These are phyloP conservation scores for Trypanosoma avium DNA, from an alignment of 208 protist genomes.

Conservation along the genomic window DNA sequence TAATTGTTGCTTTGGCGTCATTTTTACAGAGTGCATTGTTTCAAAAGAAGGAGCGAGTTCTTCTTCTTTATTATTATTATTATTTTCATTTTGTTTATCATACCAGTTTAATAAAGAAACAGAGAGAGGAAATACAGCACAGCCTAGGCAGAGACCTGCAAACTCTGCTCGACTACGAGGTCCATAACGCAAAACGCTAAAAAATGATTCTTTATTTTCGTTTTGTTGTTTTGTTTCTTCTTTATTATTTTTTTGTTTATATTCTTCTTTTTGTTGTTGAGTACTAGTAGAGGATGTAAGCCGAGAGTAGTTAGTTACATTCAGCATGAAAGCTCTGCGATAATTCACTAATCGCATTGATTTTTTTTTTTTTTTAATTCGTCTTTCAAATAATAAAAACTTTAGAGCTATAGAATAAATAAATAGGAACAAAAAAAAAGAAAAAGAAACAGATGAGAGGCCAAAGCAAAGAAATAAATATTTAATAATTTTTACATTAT, in stretches of 20 bases:
- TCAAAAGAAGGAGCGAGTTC: slow-evolving; percentile 53
- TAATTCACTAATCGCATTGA: slow-evolving; percentile 7
- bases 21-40: slow-evolving; percentile 36
- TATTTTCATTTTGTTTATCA: slow-evolving; percentile 38
- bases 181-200: slow-evolving; percentile 19
- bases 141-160: slow-evolving; percentile 50
- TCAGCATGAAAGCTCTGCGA: background rate
- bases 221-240: background rate
- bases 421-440: background rate
- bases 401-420: background rate
- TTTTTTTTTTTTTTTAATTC: background rate
- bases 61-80: background rate
- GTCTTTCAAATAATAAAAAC: slow-evolving; percentile 4
- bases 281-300: background rate
- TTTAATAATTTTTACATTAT: slow-evolving; percentile 7
- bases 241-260: too few species aligned
- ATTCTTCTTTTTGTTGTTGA: background rate
- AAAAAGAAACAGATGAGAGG: background rate
- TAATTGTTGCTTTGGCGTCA: slow-evolving; percentile 53
- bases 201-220: slow-evolving; percentile 3
- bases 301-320: background rate
- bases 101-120: slow-evolving; percentile 51
- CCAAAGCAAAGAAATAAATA: background rate
- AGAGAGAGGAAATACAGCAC: slow-evolving; percentile 56
- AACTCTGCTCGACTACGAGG: slow-evolving; percentile 70